Base-by-base conservation (phyloP, 106 monocot genomes). In the Dioscorea zingiberensis region DNA sequence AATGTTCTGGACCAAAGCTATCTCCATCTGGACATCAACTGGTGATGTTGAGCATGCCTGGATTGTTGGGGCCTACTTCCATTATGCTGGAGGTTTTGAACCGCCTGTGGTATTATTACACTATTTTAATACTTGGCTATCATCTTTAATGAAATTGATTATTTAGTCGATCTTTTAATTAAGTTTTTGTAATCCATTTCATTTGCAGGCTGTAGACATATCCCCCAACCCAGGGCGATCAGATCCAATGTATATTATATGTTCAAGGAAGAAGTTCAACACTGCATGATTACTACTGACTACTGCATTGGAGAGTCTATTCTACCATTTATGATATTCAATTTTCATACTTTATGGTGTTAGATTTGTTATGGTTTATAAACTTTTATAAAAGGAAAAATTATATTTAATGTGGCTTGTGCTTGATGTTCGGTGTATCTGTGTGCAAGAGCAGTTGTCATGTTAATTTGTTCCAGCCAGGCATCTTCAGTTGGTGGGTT, bases 21-120 rank as follows among this genome's bases (percentile, higher is more conserved):
- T 95, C 66, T 95, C 95, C 18, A 88, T 95, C 32, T 95, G 95
- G 95, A 95, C 95, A 51, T 88, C 91, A 38, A 95, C 95, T 51
- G 81, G 88, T 60, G 95, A 95, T 75, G 78, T 64, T 57, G 95
- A 95, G 68, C 95, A 95, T 85, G 87, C 81, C 28, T 88, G 81
- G 85, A 95, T 91, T 30, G 95, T 91, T 73, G 95, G 95, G 12
- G 69, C 91, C 22, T 95, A 95, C 63, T 95, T 91, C 47, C 95
- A 91, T 69, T 95, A 95, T 57, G 85, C 88, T 69, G 91, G 88
- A 73, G 95, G 88, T 70, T 95, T 86, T 55, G 91, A 95, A 73
- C 87, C 91, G 38, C 83, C 95, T 44, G 59, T 54, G 70, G 95
- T 95, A 88, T 51, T 73, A 45, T 6, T 24, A 64, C 3, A 22